Percentiles rank a stretch among this genome's conserved stretches.
phyloP scores from a whole-genome alignment of 176 grass and related monocot genomes.

The Bromus sterilis region DNA sequence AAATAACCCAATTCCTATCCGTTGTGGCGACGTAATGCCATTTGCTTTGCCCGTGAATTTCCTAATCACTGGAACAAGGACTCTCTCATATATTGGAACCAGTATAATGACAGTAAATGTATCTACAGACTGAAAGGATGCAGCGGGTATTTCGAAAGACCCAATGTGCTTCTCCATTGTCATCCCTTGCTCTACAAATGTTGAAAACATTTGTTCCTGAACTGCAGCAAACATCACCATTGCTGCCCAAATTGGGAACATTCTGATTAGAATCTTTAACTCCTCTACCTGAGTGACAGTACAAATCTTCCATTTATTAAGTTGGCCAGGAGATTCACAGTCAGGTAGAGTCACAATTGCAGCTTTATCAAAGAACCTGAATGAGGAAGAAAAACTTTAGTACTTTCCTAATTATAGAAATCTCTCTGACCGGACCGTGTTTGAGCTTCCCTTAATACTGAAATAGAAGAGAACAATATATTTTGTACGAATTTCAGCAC shows the following conservation, averaged over 20 bases:
- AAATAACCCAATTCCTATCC: constrained; percentile 40
- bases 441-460: neutral
- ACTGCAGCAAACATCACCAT: constrained; percentile 39
- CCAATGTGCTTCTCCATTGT: constrained; percentile 34
- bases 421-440: neutral
- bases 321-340: constrained; percentile 20
- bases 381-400: constrained; percentile 10
- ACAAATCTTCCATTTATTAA: constrained; percentile 34
- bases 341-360: constrained; percentile 32
- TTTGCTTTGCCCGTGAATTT: constrained; percentile 35
- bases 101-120: constrained; percentile 28
- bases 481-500: neutral
- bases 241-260: constrained; percentile 52
- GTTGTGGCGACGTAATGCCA: constrained; percentile 43
- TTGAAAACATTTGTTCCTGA: constrained; percentile 41
- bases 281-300: constrained; percentile 68
- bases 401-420: neutral
- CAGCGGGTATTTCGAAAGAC: constrained; percentile 43
- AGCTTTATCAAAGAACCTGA: constrained; percentile 62
- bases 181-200: constrained; percentile 49
- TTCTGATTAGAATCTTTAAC: constrained; percentile 50
- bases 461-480: neutral
- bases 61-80: constrained; percentile 42
- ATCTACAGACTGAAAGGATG: constrained; percentile 47
- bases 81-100: constrained; percentile 45